Evolutionary conservation across 1,139 yeast species (phyloP).

Genomic region (Candida sp.): DNA sequence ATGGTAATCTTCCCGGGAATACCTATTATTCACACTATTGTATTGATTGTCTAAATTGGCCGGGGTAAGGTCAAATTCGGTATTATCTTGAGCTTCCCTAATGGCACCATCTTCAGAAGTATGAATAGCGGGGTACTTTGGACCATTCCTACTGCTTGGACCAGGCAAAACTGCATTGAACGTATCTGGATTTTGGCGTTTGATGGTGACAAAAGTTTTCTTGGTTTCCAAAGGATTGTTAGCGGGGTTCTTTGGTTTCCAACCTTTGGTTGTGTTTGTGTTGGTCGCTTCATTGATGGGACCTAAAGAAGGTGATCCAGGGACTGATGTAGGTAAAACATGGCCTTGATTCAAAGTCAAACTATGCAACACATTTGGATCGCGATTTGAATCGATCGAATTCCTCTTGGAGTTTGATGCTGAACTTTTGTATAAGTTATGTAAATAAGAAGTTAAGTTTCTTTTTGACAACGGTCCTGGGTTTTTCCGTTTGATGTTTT

Average conservation of each 20-base stretch:
- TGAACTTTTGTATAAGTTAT: conserved; percentile 46
- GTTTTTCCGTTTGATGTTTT: conserved; percentile 74
- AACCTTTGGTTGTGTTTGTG: conserved; percentile 12
- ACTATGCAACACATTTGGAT: conserved; percentile 1
- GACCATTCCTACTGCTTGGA: conserved; percentile 13
- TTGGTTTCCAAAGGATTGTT: conserved; percentile 75
- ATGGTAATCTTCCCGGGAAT: not conserved
- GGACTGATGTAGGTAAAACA: not conserved
- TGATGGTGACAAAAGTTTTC: conserved; percentile 68
- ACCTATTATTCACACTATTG: not conserved
- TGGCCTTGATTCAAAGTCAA: not conserved
- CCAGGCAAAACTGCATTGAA: conserved; percentile 21
- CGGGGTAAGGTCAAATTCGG: not conserved
- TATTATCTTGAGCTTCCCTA: conserved; percentile 23
- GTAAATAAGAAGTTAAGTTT: conserved; percentile 66
- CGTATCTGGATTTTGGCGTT: conserved; percentile 41
- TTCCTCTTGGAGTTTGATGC: conserved; percentile 34
- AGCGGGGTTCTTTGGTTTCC: conserved; percentile 71
- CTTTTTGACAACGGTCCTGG: conserved; percentile 86
- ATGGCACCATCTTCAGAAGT: conserved; percentile 52
- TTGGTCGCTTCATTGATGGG: conserved; percentile 4
- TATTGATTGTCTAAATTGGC: not conserved
- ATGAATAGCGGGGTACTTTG: conserved; percentile 40
- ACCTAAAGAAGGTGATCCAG: conserved; percentile 4
- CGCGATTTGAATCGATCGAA: conserved; percentile 26